Conservation (phyloP, 1,284 basidiomycete genomes). For the Lentinula novae-zelandiae region DNA sequence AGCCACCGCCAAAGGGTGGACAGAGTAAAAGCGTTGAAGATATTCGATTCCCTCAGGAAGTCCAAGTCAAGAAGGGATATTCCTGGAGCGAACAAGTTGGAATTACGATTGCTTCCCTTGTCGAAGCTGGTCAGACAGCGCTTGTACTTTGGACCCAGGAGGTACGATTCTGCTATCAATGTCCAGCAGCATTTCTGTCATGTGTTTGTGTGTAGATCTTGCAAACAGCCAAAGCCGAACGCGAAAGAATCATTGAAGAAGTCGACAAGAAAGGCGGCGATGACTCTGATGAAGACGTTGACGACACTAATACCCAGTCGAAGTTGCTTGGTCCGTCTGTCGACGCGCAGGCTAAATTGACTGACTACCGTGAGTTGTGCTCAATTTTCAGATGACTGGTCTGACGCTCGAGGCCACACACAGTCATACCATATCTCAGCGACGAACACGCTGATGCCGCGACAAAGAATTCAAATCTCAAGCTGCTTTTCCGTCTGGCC, state of each 20-base stretch:
- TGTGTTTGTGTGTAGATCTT: conserved; percentile 61
- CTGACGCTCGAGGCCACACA: neutral
- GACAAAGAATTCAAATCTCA: conserved; percentile 73
- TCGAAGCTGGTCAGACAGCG: conserved; percentile 59
- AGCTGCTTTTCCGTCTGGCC: conserved; percentile 75
- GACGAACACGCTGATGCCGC: conserved; percentile 76
- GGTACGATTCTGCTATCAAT: conserved; percentile 33
- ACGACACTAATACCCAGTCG: conserved; percentile 40
- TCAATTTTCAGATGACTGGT: neutral
- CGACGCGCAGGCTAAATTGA: conserved; percentile 70
- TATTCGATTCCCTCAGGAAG: conserved; percentile 55
- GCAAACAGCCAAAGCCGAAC: conserved; percentile 57
- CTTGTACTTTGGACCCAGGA: conserved; percentile 80
- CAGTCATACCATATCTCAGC: conserved; percentile 72
- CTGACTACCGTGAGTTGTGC: conserved; percentile 64
- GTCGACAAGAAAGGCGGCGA: conserved; percentile 50
- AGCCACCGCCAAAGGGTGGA: conserved; percentile 59
- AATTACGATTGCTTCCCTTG: conserved; percentile 73
- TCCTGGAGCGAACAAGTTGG: conserved; percentile 90
- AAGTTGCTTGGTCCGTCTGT: conserved; percentile 51
- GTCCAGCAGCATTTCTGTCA: neutral
- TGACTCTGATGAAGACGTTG: conserved; percentile 37
- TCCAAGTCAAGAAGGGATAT: conserved; percentile 84
- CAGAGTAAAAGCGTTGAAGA: conserved; percentile 41
- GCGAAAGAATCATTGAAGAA: conserved; percentile 69